Evolutionary conservation across 768 basidiomycete species (phyloP), one percentile per base, ranked within the genome.

Genomic region (Vararia minispora): DNA sequence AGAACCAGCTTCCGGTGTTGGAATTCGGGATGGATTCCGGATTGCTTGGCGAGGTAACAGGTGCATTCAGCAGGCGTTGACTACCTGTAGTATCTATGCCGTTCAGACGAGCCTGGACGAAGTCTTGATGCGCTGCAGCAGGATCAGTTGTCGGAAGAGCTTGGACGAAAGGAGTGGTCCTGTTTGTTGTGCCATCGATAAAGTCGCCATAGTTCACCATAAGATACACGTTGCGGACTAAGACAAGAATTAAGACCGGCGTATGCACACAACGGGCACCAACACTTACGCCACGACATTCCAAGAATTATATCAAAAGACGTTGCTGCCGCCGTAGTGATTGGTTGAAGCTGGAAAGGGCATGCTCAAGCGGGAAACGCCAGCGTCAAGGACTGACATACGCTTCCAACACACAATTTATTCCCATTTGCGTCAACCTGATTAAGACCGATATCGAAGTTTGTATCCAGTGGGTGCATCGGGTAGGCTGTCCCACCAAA

Each of bases 241-340:
- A 17, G 27, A 17, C 16, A 17, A 24, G 27, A 28, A 5, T 5
- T 5, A 23, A 27, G n/a, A 23, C 33, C 5, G 18, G 28, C 35
- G 29, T 7, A 21, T 17, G 17, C 11, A 11, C 9, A 16, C n/a
- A 14, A 26, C 35, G 26, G 20, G 26, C 28, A 32, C 29, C 0
- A 37, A 18, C 6, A 64, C 75, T 50, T 47, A 79, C 79, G 56
- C 59, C 82, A 83, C 7, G 72, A 66, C 77, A 83, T 83, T 39
- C 82, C 82, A 31, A 84, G 62, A 31, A 84, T 69, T 53, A 78
- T 68, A 50, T 83, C 80, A 44, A 66, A 83, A 21, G 55, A 63
- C 21, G 68, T 61, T 28, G 64, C 64, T 28, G 58, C 53, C 34
- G 68, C 61, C 33, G 67, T 72, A 6, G 70, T 67, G 29, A 74